These are phyloP conservation scores for Aquilaria malaccensis DNA, from an alignment of 345 rosid genomes.

Conservation along the genomic window DNA sequence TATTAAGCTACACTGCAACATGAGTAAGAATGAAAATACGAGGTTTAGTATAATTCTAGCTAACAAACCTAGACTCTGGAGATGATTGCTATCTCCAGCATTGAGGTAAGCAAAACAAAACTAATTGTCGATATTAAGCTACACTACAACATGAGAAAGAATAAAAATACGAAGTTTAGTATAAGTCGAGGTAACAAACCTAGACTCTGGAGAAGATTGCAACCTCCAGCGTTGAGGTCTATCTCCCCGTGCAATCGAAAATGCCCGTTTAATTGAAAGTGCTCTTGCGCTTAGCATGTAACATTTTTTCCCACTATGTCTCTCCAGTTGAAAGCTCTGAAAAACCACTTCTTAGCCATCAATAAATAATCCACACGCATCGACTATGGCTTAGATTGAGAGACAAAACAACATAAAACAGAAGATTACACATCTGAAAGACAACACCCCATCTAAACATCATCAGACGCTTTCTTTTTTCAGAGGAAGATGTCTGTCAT, in stretches of 20 bases:
- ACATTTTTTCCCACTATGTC: constrained; percentile 29
- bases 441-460: too few species aligned
- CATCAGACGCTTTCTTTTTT: too few species aligned
- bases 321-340: constrained; percentile 33
- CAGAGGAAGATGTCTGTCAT: too few species aligned
- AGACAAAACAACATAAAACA: too few species aligned
- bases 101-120: background rate
- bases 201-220: constrained; percentile 13
- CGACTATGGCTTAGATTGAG: too few species aligned
- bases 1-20: too few species aligned
- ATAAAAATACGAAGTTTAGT: background rate
- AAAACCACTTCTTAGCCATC: background rate
- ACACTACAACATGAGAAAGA: background rate
- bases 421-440: too few species aligned
- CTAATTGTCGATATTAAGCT: background rate
- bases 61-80: constrained; percentile 20
- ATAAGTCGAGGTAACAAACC: constrained; percentile 10
- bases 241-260: constrained; percentile 24
- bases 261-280: constrained; percentile 26
- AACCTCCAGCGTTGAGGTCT: constrained; percentile 24
- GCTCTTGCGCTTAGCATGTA: constrained; percentile 27
- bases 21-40: background rate
- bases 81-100: constrained; percentile 23
- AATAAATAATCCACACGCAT: too few species aligned
- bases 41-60: background rate